phyloP scores from a whole-genome alignment of 2,329 filamentous ascomycete species.

The Diaporthe sp. region DNA sequence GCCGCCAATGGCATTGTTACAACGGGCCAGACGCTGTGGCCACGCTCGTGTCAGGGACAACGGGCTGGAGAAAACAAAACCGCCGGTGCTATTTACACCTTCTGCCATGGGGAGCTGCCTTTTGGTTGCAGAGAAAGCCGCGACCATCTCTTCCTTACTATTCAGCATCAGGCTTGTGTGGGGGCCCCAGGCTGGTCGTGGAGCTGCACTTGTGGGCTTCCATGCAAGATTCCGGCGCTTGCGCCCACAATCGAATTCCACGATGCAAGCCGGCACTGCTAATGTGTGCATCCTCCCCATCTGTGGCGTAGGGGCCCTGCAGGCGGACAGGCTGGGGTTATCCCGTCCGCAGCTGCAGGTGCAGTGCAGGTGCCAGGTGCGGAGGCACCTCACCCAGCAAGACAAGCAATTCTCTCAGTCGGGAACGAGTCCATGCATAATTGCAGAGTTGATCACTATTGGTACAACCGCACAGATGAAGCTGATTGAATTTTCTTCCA shows the following conservation, averaged over 20 bases:
- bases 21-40: constrained; percentile 16
- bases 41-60: constrained; percentile 25
- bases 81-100: neutral
- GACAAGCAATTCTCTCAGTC: constrained; percentile 34
- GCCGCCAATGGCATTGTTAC: constrained; percentile 19
- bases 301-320: constrained; percentile 40
- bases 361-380: constrained; percentile 35
- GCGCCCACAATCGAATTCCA: constrained; percentile 27
- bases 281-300: constrained; percentile 31
- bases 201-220: constrained; percentile 4
- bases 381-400: constrained; percentile 37
- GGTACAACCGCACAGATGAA: constrained; percentile 10
- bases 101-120: neutral
- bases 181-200: constrained; percentile 6
- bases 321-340: constrained; percentile 40
- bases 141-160: neutral
- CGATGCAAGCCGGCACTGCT: constrained; percentile 26
- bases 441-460: constrained; percentile 5
- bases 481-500: neutral
- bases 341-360: constrained; percentile 38
- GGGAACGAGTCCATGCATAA: constrained; percentile 38
- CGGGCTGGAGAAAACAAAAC: neutral
- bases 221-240: constrained; percentile 40
- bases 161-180: constrained; percentile 19
- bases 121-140: neutral